A percentile compares a stretch with the other conserved stretches of the same genome.
These are phyloP conservation scores for Penicillium samsonianum DNA, from an alignment of 495 filamentous ascomycete species.

Conservation along the genomic window DNA sequence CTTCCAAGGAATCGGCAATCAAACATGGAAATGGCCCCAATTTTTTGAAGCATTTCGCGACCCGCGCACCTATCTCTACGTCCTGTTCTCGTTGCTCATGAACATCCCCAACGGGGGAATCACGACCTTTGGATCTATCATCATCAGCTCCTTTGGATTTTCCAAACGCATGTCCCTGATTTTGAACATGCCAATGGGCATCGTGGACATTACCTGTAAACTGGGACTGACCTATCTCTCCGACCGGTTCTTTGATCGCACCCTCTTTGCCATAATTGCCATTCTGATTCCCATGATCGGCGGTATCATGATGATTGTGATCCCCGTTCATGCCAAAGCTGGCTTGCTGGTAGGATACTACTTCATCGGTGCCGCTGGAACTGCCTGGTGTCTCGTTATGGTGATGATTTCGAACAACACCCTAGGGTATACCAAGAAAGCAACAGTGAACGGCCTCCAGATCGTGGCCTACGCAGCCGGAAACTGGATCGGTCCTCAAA, in stretches of 20 bases:
- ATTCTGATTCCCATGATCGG: conserved; percentile 40
- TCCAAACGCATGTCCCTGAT: conserved; percentile 19
- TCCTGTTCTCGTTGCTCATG: not conserved
- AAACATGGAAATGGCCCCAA: conserved; percentile 50
- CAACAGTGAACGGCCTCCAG: conserved; percentile 23
- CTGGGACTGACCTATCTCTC: conserved; percentile 28
- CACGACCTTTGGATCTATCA: conserved; percentile 29
- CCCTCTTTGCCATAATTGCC: conserved; percentile 19
- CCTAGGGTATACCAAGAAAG: conserved; percentile 60
- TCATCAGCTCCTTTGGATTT: conserved; percentile 32
- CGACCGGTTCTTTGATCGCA: conserved; percentile 19
- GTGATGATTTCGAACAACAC: conserved; percentile 52
- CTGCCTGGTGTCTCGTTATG: conserved; percentile 50
- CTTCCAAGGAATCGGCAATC: conserved; percentile 54
- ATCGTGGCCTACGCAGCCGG: conserved; percentile 17
- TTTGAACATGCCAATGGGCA: conserved; percentile 29
- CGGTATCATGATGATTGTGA: conserved; percentile 55
- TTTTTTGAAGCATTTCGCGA: conserved; percentile 43
- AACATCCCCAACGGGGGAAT: conserved; percentile 37
- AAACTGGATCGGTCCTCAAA: conserved; percentile 24
- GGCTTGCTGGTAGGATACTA: conserved; percentile 54
- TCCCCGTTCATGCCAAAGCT: conserved; percentile 45
- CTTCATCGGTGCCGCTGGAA: conserved; percentile 42
- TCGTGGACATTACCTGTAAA: conserved; percentile 22
- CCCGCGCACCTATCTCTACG: conserved; percentile 1